Evolutionary conservation across 2,329 filamentous ascomycete genomes (phyloP), one percentile per base, ranked within the genome.

Genomic region (Colletotrichum tamarilloi): DNA sequence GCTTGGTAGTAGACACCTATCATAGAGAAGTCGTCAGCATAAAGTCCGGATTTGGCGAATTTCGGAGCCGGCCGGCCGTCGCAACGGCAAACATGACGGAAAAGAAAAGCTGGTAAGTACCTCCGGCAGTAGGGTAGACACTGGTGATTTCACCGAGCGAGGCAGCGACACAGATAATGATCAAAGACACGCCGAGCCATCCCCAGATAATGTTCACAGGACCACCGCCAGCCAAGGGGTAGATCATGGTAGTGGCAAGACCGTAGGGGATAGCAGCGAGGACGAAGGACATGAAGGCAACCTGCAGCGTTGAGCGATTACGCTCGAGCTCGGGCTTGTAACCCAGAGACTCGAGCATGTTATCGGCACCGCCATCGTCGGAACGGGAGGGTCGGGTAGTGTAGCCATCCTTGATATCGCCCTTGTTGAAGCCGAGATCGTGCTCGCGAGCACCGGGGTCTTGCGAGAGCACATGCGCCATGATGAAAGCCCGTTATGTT

Each of bases 251-350:
- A 1, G 92, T 94, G 57, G 91, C 88, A 52, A 94, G 86, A 77
- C 92, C 92, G 81, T 94, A 94, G 11, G 92, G 92, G 74, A 94
- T 93, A 3, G 92, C 92, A 60, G 92, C 92, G 67, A 94, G 88
- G 76, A 94, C 92, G 79, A 94, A 94, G 74, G 91, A 92, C 92
- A 93, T 93, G 86, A 93, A 93, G 77, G 91, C 91, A 66, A 93
- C 91, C 81, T 93, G 91, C 76, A 90, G 85, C 2, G 91, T 93
- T 57, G 91, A 93, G 67, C 92, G 88, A 78, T 88, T 92, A 72
- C 92, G 89, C 62, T 86, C 82, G 72, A 93, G 82, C 82, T 93
- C 91, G 67, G 91, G 86, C 81, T 89, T 90, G 85, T 93, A 93
- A 73, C 92, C 92, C 77, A 93, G 85, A 72, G 87, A 88, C 76